Percentiles rank a stretch among this genome's conserved stretches.
Conservation (phyloP, 306 rosid species). For the Prinsepia uniflora region DNA sequence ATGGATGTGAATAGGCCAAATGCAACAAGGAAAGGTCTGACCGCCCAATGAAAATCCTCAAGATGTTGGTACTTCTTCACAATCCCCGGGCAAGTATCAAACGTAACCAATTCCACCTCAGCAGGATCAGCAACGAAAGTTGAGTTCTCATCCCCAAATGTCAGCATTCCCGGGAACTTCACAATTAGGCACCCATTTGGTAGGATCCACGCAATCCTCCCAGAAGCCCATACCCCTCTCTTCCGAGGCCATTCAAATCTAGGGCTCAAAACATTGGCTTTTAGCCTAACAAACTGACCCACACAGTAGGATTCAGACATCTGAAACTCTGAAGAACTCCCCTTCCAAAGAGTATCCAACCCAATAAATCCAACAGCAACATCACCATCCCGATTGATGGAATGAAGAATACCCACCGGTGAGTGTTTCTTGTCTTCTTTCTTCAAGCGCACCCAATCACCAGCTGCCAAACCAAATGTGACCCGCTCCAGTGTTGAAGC, state of each 20-base stretch:
- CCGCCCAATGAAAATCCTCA: conserved; percentile 89
- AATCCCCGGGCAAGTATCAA: conserved; percentile 57
- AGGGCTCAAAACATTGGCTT: conserved; percentile 54
- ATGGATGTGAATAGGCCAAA: conserved; percentile 66
- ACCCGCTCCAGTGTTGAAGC: conserved; percentile 62
- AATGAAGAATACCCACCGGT: conserved; percentile 76
- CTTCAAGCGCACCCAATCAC: conserved; percentile 72
- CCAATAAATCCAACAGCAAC: conserved; percentile 77
- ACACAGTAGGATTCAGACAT: conserved; percentile 67
- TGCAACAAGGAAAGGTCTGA: conserved; percentile 71
- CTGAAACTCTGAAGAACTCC: conserved; percentile 62
- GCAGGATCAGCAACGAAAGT: conserved; percentile 79
- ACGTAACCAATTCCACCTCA: conserved; percentile 68
- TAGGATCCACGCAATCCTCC: conserved; percentile 71
- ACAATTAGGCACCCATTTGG: conserved; percentile 82
- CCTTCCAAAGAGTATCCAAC: conserved; percentile 68
- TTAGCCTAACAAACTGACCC: conserved; percentile 75
- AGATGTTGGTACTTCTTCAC: conserved; percentile 78
- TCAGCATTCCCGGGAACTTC: conserved; percentile 71
- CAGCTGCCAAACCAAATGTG: conserved; percentile 70
- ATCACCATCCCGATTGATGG: conserved; percentile 53
- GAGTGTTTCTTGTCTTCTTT: conserved; percentile 63
- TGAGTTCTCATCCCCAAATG: conserved; percentile 45
- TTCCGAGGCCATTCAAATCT: conserved; percentile 80
- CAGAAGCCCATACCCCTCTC: conserved; percentile 58